These are phyloP conservation scores for Alternaria metachromatica DNA, from an alignment of 2,329 filamentous ascomycete species.

Conservation along the genomic window DNA sequence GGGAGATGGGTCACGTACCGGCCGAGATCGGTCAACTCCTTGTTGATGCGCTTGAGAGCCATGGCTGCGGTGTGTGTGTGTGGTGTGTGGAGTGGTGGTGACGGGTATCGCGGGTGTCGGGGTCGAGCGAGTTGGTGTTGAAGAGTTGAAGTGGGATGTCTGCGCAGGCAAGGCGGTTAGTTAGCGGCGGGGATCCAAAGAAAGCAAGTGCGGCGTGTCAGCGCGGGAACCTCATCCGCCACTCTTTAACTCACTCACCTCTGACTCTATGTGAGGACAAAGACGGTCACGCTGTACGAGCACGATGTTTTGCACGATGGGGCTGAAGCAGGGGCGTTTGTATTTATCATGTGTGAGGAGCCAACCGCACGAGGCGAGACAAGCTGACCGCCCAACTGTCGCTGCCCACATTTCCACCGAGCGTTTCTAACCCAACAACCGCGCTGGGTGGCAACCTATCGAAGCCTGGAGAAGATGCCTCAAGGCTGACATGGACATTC, in stretches of 20 bases:
- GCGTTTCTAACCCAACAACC: conserved; percentile 27
- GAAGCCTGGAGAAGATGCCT: conserved; percentile 33
- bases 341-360: conserved; percentile 32
- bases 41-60: conserved; percentile 94
- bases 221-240: conserved; percentile 38
- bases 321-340: conserved; percentile 21
- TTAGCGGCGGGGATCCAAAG: conserved; percentile 33
- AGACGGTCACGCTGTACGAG: conserved; percentile 7
- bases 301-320: conserved; percentile 7
- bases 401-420: conserved; percentile 40
- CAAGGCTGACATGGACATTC: conserved; percentile 35
- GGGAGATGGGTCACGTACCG: conserved; percentile 63
- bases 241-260: conserved; percentile 28
- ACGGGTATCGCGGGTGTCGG: conserved; percentile 14
- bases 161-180: conserved; percentile 39
- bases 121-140: conserved; percentile 38
- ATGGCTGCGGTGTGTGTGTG: conserved; percentile 56
- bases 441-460: conserved; percentile 40
- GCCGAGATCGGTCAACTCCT: conserved; percentile 89
- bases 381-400: conserved; percentile 23
- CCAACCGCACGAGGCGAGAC: conserved; percentile 27
- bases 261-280: conserved; percentile 10
- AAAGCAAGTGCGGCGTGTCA: conserved; percentile 46
- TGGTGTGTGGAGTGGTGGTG: conserved; percentile 18
- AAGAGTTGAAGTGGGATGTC: conserved; percentile 47